A percentile compares a stretch with the other conserved stretches of the same genome.
These are phyloP conservation scores for Tolypocladium ophioglossoides DNA, from an alignment of 2,329 filamentous ascomycete genomes.

Conservation along the genomic window DNA sequence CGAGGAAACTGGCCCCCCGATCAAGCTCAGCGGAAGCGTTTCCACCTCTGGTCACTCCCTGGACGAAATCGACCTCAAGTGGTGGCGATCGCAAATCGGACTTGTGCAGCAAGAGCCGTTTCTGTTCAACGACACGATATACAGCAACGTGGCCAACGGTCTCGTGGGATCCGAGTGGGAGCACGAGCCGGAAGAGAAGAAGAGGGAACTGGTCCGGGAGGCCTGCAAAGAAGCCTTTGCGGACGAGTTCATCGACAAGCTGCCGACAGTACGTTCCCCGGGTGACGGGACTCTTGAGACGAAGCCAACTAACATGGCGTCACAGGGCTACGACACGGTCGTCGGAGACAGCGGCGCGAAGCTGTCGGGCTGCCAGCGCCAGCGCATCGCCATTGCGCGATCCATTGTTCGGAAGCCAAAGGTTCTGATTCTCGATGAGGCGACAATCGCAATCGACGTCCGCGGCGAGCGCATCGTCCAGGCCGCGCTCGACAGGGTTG, in stretches of 20 bases:
- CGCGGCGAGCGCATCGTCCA: constrained; percentile 51
- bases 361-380: constrained; percentile 76
- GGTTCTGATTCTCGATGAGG: constrained; percentile 68
- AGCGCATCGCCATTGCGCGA: constrained; percentile 68
- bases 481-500: constrained; percentile 50
- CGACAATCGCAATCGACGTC: constrained; percentile 55
- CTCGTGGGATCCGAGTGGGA: constrained; percentile 43
- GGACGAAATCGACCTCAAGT: constrained; percentile 50
- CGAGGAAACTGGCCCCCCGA: constrained; percentile 28
- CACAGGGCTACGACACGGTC: constrained; percentile 56
- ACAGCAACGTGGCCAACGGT: constrained; percentile 51
- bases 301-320: background rate
- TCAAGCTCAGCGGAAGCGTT: constrained; percentile 37
- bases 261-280: constrained; percentile 39
- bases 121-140: constrained; percentile 56
- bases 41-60: constrained; percentile 42
- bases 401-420: constrained; percentile 62
- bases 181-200: constrained; percentile 40
- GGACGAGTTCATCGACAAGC: constrained; percentile 54
- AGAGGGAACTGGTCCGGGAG: constrained; percentile 47
- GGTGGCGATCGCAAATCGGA: constrained; percentile 51
- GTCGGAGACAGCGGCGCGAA: constrained; percentile 72
- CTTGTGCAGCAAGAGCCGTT: constrained; percentile 60
- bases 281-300: background rate
- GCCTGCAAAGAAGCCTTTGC: constrained; percentile 60